Base-by-base conservation (phyloP, 2,329 filamentous ascomycete species). In the Colletotrichum trifolii region DNA sequence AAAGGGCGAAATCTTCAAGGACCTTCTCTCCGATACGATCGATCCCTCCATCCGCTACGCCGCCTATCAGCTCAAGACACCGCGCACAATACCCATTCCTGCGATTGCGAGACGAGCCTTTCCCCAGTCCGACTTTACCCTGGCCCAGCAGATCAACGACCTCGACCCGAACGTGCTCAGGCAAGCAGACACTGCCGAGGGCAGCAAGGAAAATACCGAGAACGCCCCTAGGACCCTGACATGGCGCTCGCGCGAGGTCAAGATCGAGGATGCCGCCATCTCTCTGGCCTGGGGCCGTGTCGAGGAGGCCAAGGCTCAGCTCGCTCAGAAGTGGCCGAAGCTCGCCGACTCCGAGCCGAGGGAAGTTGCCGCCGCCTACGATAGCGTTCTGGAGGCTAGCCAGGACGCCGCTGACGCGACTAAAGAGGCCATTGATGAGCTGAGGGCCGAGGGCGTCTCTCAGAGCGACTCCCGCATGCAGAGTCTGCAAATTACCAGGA, bases 321-420 rank as follows among this genome's bases (percentile, higher is more conserved):
- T 90, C 40, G 75, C 81, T 1, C 77, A 84, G 60, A 82, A 80
- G 59, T 73, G 89, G 46, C 75, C 78, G 3, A 79, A 81, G 8
- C 73, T 79, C 3, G 74, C 76, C 12, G 76, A 79, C 38, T 76
- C 80, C 64, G 79, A 82, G 59, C 85, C 81, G 55, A 88, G 83
- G 70, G 92, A 96, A 66, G 88, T 90, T 72, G 93, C 94, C 10
- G 91, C 90, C 8, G 93, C 93, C 7, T 99, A 98, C 76, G 96
- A 99, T 71, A 92, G 91, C 68, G 90, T 98, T 57, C 87, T 99
- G 34, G 93, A 91, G 70, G 89, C 94, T 25, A 96, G 93, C 69
- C 96, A 98, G 77, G 95, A 99, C 75, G 93, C 93, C 3, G 93
- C 95, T 17, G 96, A 99, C 78, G 93, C 94, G 6, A 96, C 94